Conservation (phyloP, 129 eudicot species). For the Chrysanthemum seticuspe region DNA sequence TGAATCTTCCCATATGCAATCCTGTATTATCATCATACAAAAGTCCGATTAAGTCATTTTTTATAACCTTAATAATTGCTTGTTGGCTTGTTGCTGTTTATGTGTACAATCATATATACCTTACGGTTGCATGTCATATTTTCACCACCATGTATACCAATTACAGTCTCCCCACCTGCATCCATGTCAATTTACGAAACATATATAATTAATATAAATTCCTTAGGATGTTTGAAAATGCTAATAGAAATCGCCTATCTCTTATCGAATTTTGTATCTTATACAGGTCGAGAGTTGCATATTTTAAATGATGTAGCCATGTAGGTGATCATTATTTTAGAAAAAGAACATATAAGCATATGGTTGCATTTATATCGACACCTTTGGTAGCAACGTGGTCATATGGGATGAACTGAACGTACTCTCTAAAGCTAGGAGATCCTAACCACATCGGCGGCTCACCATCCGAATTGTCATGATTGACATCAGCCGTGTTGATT, state of each 20-base stretch:
- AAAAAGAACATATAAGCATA: no score
- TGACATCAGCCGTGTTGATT: conserved; percentile 17
- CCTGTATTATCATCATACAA: conserved; percentile 11
- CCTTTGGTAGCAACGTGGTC: background rate
- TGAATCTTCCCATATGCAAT: conserved; percentile 10
- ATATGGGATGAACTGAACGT: conserved; percentile 5
- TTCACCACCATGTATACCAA: conserved; percentile 15
- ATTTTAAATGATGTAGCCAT: no score
- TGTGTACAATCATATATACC: conserved; percentile 20
- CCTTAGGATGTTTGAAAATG: background rate
- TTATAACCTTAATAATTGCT: background rate
- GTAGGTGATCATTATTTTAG: no score
- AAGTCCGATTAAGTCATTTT: background rate
- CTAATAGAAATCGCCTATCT: background rate
- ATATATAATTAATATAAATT: background rate
- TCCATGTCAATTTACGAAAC: background rate
- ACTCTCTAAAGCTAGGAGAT: conserved; percentile 41
- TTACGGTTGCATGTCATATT: conserved; percentile 9
- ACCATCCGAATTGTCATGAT: background rate
- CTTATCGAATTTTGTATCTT: no score
- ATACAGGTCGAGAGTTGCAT: no score
- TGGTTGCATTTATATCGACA: background rate
- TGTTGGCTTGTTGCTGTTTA: background rate
- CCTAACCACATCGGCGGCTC: conserved; percentile 18
- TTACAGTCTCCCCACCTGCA: conserved; percentile 16